Conservation (phyloP, 2,329 filamentous ascomycete species). For the Fulvia fulva region DNA sequence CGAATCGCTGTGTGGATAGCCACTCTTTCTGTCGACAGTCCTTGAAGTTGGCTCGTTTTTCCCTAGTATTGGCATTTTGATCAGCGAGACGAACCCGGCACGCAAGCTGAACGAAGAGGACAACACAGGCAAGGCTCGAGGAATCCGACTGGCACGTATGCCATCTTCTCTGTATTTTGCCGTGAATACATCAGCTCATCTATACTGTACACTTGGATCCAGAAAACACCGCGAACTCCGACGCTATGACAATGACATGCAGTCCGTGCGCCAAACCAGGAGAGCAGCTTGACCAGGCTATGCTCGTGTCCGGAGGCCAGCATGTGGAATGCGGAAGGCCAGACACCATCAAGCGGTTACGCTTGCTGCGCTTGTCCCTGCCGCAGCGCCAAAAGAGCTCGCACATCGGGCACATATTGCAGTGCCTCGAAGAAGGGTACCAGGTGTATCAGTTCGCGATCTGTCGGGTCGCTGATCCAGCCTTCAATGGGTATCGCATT, state of each 20-base stretch:
- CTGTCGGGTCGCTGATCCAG: conserved; percentile 98
- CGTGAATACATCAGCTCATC: conserved; percentile 1
- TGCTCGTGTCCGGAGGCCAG: not conserved
- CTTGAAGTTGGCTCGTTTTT: too few species aligned
- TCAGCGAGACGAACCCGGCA: too few species aligned
- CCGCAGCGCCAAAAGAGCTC: conserved; percentile 81
- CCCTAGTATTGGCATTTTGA: too few species aligned
- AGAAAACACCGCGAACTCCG: not conserved
- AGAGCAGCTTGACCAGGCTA: too few species aligned
- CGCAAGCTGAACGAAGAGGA: not conserved
- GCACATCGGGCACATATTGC: conserved; percentile 94
- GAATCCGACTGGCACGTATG: not conserved
- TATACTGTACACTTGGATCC: conserved; percentile 6
- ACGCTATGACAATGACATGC: conserved; percentile 1
- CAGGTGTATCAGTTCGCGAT: conserved; percentile 89
- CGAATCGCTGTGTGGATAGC: too few species aligned
- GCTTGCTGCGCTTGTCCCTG: conserved; percentile 63
- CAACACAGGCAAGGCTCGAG: not conserved
- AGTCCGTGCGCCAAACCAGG: not conserved
- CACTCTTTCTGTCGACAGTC: too few species aligned
- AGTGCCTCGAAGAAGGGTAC: conserved; percentile 89
- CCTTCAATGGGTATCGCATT: conserved; percentile 99
- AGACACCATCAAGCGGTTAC: conserved; percentile 7
- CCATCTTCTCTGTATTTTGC: conserved; percentile 1
- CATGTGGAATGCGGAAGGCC: not conserved